Percentiles rank a stretch among this genome's conserved stretches.
phyloP scores from a whole-genome alignment of 2,329 filamentous ascomycete genomes.

The Grosmannia huntii region DNA sequence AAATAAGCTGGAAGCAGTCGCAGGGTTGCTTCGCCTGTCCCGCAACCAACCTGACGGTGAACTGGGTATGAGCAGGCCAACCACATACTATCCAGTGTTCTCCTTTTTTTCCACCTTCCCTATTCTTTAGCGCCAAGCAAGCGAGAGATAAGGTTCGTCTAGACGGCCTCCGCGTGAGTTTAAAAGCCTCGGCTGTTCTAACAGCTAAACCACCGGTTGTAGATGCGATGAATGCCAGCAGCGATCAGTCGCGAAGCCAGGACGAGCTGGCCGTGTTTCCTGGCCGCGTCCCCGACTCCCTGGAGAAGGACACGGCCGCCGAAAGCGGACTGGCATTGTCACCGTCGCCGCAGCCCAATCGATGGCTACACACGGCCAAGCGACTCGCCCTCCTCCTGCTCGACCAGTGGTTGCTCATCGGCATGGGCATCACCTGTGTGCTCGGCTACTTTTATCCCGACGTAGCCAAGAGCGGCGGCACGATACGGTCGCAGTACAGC shows the following conservation, averaged over 20 bases:
- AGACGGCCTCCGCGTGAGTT: not conserved
- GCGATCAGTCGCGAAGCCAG: not conserved
- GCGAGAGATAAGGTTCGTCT: not conserved
- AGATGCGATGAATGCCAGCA: not conserved
- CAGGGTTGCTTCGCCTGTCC: not conserved
- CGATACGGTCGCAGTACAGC: slow-evolving; percentile 40
- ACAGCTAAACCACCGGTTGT: not conserved
- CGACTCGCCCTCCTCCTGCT: slow-evolving; percentile 21
- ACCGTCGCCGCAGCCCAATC: not conserved
- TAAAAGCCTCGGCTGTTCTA: not conserved
- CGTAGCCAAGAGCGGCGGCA: slow-evolving; percentile 34
- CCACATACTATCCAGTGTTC: no score
- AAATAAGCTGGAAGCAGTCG: not conserved
- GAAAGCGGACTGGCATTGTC: not conserved
- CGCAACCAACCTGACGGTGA: not conserved
- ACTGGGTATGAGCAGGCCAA: not conserved
- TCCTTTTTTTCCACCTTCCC: no score
- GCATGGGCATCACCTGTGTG: slow-evolving; percentile 41
- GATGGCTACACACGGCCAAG: not conserved
- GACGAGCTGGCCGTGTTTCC: not conserved
- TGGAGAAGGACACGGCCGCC: not conserved
- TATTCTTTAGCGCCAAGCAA: not conserved
- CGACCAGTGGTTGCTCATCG: slow-evolving; percentile 54
- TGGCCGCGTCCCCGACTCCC: not conserved
- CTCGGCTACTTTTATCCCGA: slow-evolving; percentile 30